phyloP scores from a whole-genome alignment of 192 early-diverging fungal genomes.

The Gamsiella multidivaricata region DNA sequence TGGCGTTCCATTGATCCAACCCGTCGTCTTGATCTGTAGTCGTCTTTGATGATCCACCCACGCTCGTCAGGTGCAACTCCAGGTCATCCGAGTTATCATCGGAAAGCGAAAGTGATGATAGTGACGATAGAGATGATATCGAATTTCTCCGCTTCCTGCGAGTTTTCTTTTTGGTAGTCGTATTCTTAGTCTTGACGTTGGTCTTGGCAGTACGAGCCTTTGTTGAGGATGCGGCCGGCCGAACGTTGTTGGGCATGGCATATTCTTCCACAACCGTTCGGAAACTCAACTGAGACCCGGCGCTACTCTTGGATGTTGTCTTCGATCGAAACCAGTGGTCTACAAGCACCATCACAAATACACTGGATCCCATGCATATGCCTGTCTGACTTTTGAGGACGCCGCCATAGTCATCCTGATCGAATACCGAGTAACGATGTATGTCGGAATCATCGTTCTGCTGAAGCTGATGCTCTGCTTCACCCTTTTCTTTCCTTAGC shows the following conservation, averaged over 20 bases:
- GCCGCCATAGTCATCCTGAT: slow-evolving; percentile 3
- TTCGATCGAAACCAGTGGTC: slow-evolving; percentile 38
- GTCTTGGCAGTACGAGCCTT: not conserved
- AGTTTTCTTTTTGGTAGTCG: not conserved
- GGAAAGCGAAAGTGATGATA: no score
- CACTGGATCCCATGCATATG: slow-evolving; percentile 29
- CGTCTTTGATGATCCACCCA: no score
- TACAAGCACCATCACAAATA: slow-evolving; percentile 38
- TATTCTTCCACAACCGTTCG: slow-evolving; percentile 30
- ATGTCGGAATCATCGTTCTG: not conserved
- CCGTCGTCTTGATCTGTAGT: not conserved
- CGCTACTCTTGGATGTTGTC: slow-evolving; percentile 15
- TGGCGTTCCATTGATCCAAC: slow-evolving; percentile 30
- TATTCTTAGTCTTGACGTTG: not conserved
- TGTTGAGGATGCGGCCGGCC: not conserved
- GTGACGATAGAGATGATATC: not conserved
- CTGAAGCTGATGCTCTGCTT: not conserved
- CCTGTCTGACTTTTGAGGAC: slow-evolving; percentile 35
- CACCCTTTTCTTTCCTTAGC: not conserved
- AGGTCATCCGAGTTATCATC: no score
- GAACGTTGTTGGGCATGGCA: slow-evolving; percentile 11
- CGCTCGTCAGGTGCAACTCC: no score
- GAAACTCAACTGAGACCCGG: slow-evolving; percentile 4
- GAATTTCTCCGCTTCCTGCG: not conserved
- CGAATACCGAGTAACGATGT: not conserved